Conservation (phyloP, 2,329 filamentous ascomycete genomes). For the Ceratocystis huliohia region DNA sequence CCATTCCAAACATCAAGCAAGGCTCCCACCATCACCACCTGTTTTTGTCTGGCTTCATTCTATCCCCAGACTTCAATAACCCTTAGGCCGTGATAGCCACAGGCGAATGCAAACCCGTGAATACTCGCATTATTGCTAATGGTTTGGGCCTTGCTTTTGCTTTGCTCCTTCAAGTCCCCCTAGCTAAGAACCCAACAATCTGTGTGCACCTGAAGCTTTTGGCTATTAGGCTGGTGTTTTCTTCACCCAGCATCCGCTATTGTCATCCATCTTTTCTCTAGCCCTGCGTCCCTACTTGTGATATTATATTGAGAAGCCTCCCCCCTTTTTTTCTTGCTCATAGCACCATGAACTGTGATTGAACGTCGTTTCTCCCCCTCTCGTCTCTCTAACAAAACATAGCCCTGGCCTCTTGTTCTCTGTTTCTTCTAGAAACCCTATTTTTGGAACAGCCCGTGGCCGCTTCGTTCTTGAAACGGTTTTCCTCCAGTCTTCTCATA, state of each 20-base stretch:
- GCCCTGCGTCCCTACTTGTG: too few relatives aligned
- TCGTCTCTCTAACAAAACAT: not conserved
- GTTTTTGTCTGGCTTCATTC: too few relatives aligned
- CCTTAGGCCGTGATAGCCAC: not conserved
- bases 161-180: not conserved
- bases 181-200: too few relatives aligned
- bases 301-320: not conserved
- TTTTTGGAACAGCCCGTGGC: not conserved
- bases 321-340: not conserved
- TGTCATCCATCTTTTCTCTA: not conserved
- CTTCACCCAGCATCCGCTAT: not conserved
- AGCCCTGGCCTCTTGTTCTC: not conserved
- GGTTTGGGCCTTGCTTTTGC: not conserved
- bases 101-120: not conserved
- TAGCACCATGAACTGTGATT: not conserved
- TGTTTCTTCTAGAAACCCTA: not conserved
- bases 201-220: too few relatives aligned
- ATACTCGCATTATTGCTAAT: not conserved
- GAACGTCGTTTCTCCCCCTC: not conserved
- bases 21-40: too few relatives aligned
- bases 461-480: conserved; percentile 1
- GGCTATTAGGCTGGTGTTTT: too few relatives aligned
- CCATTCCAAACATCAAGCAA: not conserved
- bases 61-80: not conserved
- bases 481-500: not conserved